Evolutionary conservation across 2,329 filamentous ascomycete genomes (phyloP).

Genomic region (Lachnellula cervina): DNA sequence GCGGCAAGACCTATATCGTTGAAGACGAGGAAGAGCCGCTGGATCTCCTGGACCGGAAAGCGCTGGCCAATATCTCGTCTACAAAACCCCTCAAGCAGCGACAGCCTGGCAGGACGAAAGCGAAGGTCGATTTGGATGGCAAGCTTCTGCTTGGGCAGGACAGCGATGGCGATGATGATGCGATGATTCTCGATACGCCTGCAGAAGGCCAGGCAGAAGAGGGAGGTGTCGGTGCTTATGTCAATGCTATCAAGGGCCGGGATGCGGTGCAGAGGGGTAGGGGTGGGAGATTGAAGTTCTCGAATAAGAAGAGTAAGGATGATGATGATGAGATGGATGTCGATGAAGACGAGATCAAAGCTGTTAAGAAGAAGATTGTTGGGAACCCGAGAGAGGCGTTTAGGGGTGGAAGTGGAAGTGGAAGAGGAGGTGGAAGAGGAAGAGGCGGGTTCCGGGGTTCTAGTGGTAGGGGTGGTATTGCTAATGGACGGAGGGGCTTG

Average conservation of each 20-base stretch:
- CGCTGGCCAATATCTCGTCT: conserved; percentile 87
- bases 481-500: conserved; percentile 44
- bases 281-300: conserved; percentile 67
- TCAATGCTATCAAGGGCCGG: conserved; percentile 63
- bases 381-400: conserved; percentile 28
- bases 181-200: conserved; percentile 60
- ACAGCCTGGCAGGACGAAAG: conserved; percentile 47
- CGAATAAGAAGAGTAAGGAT: conserved; percentile 56
- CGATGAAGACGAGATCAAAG: conserved; percentile 44
- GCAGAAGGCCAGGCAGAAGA: conserved; percentile 36
- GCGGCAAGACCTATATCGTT: conserved; percentile 76
- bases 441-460: conserved; percentile 35
- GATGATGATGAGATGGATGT: conserved; percentile 48
- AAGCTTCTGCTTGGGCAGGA: conserved; percentile 69
- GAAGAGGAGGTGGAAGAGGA: conserved; percentile 17
- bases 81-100: conserved; percentile 71
- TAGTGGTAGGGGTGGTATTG: conserved; percentile 45
- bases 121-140: conserved; percentile 69
- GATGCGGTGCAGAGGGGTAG: conserved; percentile 61
- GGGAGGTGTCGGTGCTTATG: conserved; percentile 62
- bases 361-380: conserved; percentile 45
- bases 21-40: conserved; percentile 94
- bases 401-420: conserved; percentile 30
- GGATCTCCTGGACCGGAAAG: conserved; percentile 83
- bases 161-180: conserved; percentile 47